Percentiles rank a stretch among this genome's conserved stretches.
phyloP scores from a whole-genome alignment of 2,329 filamentous ascomycete species.

The Colletotrichum chlorophyti region DNA sequence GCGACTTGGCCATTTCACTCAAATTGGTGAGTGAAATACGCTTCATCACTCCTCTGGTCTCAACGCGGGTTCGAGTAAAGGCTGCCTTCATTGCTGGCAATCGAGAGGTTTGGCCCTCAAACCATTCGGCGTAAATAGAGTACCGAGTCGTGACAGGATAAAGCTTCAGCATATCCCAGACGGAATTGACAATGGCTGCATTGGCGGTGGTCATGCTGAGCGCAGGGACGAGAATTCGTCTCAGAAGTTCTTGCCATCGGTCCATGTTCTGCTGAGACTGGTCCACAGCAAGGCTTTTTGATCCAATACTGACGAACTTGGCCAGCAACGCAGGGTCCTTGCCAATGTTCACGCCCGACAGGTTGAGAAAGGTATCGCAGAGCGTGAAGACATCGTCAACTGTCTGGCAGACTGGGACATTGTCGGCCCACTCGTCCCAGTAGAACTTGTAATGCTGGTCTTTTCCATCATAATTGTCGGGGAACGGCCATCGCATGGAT shows the following conservation, averaged over 20 bases:
- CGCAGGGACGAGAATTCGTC: slow-evolving; percentile 84
- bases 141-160: slow-evolving; percentile 82
- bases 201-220: slow-evolving; percentile 88
- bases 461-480: slow-evolving; percentile 77
- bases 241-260: slow-evolving; percentile 86
- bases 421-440: slow-evolving; percentile 97
- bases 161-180: slow-evolving; percentile 82
- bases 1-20: slow-evolving; percentile 81
- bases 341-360: slow-evolving; percentile 89
- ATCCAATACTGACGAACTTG: slow-evolving; percentile 86
- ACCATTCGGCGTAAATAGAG: slow-evolving; percentile 93
- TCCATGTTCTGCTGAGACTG: slow-evolving; percentile 71
- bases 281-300: slow-evolving; percentile 75
- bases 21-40: slow-evolving; percentile 88
- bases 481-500: slow-evolving; percentile 81
- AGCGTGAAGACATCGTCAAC: slow-evolving; percentile 91
- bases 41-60: slow-evolving; percentile 88
- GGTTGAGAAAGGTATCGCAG: slow-evolving; percentile 82
- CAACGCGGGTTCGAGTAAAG: slow-evolving; percentile 77
- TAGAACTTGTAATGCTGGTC: slow-evolving; percentile 89
- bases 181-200: slow-evolving; percentile 81
- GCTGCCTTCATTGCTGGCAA: slow-evolving; percentile 79
- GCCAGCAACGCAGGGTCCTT: slow-evolving; percentile 79
- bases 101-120: slow-evolving; percentile 77
- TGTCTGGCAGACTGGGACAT: slow-evolving; percentile 87